A percentile compares a stretch with the other conserved stretches of the same genome.
Conservation (phyloP, 495 filamentous ascomycete genomes). For the Schizothecium vesticola region DNA sequence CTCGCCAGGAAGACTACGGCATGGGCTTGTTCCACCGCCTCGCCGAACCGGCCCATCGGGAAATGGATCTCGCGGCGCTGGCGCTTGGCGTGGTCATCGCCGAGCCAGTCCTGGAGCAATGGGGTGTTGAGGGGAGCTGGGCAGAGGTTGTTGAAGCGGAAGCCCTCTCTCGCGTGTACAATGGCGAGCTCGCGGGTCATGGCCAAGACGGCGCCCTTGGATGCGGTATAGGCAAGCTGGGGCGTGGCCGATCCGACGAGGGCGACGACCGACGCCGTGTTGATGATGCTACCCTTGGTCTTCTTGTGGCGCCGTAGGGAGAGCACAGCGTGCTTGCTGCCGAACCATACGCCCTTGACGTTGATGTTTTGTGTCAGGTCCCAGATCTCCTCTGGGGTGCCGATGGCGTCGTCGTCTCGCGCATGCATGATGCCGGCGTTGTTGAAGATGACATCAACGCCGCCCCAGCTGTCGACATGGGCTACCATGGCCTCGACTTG, state of each 20-base stretch:
- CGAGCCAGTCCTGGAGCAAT: conserved; percentile 92
- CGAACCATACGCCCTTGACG: conserved; percentile 98
- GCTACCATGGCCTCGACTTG: conserved; percentile 68
- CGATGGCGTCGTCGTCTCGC: conserved; percentile 76
- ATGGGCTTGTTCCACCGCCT: conserved; percentile 91
- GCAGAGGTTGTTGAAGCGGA: conserved; percentile 86
- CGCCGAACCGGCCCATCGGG: conserved; percentile 89
- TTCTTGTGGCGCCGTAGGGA: conserved; percentile 77
- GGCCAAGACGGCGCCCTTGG: conserved; percentile 88
- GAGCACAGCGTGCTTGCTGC: conserved; percentile 86
- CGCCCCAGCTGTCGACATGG: conserved; percentile 74
- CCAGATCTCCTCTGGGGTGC: conserved; percentile 88
- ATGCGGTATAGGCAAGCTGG: conserved; percentile 91
- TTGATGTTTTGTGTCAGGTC: conserved; percentile 92
- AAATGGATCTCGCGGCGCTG: conserved; percentile 88
- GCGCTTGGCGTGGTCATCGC: conserved; percentile 81
- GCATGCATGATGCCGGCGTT: conserved; percentile 98
- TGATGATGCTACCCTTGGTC: conserved; percentile 76
- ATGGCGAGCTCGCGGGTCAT: conserved; percentile 78
- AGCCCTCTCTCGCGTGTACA: conserved; percentile 77
- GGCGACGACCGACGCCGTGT: conserved; percentile 90
- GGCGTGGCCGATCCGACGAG: conserved; percentile 91
- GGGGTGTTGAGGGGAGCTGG: conserved; percentile 85
- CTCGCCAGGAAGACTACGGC: conserved; percentile 91
- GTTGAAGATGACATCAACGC: conserved; percentile 96